Conservation (phyloP, 257 asterid species). For the Solanum medicagineum region DNA sequence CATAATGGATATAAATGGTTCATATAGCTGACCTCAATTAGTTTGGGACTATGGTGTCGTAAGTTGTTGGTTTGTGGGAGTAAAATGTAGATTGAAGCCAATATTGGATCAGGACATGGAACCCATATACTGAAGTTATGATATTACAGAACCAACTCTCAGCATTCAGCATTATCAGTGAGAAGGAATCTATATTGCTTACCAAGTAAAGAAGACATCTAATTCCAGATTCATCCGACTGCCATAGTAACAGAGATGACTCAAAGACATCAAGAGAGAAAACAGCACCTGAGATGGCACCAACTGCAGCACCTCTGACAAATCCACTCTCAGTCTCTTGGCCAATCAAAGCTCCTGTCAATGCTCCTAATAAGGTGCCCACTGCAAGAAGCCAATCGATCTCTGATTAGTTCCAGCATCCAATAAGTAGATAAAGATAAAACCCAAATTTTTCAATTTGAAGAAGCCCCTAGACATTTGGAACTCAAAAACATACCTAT, state of each 20-base stretch:
- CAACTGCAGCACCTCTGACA: conserved; percentile 92
- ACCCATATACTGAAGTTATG: not conserved
- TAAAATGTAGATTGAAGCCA: not conserved
- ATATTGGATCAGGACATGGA: not conserved
- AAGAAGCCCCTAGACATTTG: not conserved
- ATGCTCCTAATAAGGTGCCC: conserved; percentile 86
- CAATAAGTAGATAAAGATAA: not conserved
- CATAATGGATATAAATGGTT: not conserved
- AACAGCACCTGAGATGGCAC: conserved; percentile 98
- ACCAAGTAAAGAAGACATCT: conserved; percentile 93
- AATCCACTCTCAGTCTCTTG: conserved; percentile 97
- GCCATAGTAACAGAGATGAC: conserved; percentile 74
- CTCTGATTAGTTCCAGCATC: not conserved
- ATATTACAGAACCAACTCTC: not conserved
- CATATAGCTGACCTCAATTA: not conserved
- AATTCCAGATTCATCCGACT: conserved; percentile 86
- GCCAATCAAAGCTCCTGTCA: conserved; percentile 95
- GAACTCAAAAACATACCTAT: not conserved
- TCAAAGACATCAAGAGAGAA: conserved; percentile 97
- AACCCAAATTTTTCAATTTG: not conserved
- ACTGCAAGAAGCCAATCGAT: conserved; percentile 31
- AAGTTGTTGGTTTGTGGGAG: not conserved
- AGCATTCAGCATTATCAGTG: not conserved
- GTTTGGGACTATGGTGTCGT: not conserved
- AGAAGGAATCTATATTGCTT: conserved; percentile 6